A percentile compares a stretch with the other conserved stretches of the same genome.
Conservation (phyloP, 2,329 filamentous ascomycete species). For the Trichoderma cornu-damae region DNA sequence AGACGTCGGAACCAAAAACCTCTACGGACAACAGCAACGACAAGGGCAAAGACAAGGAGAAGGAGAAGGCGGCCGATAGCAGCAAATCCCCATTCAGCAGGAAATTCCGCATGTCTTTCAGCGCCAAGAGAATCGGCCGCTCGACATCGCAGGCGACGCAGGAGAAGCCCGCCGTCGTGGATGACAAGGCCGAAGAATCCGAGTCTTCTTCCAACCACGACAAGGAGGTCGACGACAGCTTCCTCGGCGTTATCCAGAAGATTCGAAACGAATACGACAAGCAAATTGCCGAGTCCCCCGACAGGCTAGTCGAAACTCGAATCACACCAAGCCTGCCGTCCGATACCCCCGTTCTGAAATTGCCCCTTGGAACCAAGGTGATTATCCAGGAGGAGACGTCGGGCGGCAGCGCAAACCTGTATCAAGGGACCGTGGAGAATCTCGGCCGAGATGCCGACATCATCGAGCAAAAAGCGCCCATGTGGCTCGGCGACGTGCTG, state of each 20-base stretch:
- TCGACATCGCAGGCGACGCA: slow-evolving; percentile 54
- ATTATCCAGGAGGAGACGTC: slow-evolving; percentile 64
- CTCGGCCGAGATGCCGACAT: slow-evolving; percentile 72
- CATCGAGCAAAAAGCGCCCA: slow-evolving; percentile 79
- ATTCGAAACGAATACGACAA: slow-evolving; percentile 70
- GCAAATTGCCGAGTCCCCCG: slow-evolving; percentile 51
- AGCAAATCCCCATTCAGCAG: slow-evolving; percentile 69
- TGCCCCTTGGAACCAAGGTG: slow-evolving; percentile 61
- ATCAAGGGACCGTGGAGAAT: slow-evolving; percentile 78
- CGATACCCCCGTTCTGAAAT: slow-evolving; percentile 72
- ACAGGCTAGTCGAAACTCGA: slow-evolving; percentile 53
- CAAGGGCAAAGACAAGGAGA: slow-evolving; percentile 44
- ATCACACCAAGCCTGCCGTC: slow-evolving; percentile 65
- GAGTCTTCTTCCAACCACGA: slow-evolving; percentile 61
- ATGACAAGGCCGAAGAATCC: slow-evolving; percentile 70
- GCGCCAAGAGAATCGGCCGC: slow-evolving; percentile 76
- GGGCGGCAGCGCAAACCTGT: slow-evolving; percentile 74
- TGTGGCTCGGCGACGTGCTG: slow-evolving; percentile 88
- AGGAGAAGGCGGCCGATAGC: slow-evolving; percentile 44
- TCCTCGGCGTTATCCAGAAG: slow-evolving; percentile 66
- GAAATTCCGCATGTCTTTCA: slow-evolving; percentile 80
- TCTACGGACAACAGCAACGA: slow-evolving; percentile 48
- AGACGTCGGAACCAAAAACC: slow-evolving; percentile 39
- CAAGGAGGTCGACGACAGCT: slow-evolving; percentile 69
- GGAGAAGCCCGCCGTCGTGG: slow-evolving; percentile 66